These are phyloP conservation scores for Cryptococcus maquisensis DNA, from an alignment of 1,284 basidiomycete species.

Conservation along the genomic window DNA sequence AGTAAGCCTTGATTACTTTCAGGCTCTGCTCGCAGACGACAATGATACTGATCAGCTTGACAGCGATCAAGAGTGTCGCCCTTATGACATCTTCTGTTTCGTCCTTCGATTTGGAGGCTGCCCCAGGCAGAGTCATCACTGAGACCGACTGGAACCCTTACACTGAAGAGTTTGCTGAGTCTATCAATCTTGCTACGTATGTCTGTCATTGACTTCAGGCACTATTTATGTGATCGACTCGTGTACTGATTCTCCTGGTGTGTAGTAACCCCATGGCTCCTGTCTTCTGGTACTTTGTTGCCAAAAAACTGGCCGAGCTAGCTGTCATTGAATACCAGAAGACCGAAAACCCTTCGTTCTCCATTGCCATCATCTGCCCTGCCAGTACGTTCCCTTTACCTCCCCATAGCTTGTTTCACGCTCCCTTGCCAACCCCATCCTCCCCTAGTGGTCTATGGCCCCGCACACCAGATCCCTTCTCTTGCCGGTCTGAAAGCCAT, in stretches of 20 bases:
- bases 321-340: conserved; percentile 15
- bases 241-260: no score
- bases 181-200: conserved; percentile 9
- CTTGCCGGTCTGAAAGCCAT: background rate
- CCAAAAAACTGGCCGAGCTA: conserved; percentile 37
- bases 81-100: conserved; percentile 51
- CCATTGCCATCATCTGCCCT: conserved; percentile 1
- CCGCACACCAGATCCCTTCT: conserved; percentile 15
- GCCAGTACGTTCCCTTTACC: conserved; percentile 2
- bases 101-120: conserved; percentile 21
- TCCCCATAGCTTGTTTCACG: no score
- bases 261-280: background rate
- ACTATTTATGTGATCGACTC: background rate
- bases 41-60: no score
- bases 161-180: conserved; percentile 16
- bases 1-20: no score
- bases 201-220: no score
- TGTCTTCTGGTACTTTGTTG: conserved; percentile 9
- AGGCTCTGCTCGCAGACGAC: no score
- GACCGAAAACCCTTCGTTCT: conserved; percentile 15
- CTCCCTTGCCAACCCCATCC: background rate
- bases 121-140: conserved; percentile 21
- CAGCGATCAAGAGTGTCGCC: conserved; percentile 48
- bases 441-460: conserved; percentile 29
- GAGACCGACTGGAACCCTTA: conserved; percentile 39